Evolutionary conservation across 768 basidiomycete species (phyloP).

Genomic region (Pisolithus tinctorius): DNA sequence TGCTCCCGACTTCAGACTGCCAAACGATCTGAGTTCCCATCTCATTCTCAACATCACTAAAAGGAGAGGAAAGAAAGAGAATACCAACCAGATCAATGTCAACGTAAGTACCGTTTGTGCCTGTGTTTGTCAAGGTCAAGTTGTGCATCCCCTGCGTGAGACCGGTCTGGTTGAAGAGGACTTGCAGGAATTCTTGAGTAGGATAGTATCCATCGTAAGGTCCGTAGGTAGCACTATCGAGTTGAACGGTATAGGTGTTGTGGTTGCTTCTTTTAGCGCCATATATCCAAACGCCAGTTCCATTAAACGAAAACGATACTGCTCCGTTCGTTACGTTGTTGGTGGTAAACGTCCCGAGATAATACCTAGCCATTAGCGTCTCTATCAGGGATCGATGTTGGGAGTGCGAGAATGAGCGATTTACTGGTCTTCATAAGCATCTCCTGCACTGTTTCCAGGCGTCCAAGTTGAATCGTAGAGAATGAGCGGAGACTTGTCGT

Average conservation of each 20-base stretch:
- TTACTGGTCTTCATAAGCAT: slow-evolving; percentile 13
- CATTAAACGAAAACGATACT: slow-evolving; percentile 40
- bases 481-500: slow-evolving; percentile 29
- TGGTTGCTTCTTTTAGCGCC: slow-evolving; percentile 45
- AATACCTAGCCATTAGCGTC: slow-evolving; percentile 24
- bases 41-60: neutral
- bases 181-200: slow-evolving; percentile 31
- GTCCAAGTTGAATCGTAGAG: slow-evolving; percentile 20
- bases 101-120: slow-evolving; percentile 28
- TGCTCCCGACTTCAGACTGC: slow-evolving; percentile 20
- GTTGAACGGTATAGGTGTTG: slow-evolving; percentile 36
- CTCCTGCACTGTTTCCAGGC: slow-evolving; percentile 9
- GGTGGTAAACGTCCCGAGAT: slow-evolving; percentile 32
- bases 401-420: neutral
- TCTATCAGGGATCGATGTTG: neutral
- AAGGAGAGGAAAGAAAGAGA: neutral
- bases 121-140: slow-evolving; percentile 27
- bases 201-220: slow-evolving; percentile 22
- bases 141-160: slow-evolving; percentile 32
- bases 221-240: slow-evolving; percentile 31
- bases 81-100: slow-evolving; percentile 43
- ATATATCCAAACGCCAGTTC: slow-evolving; percentile 42
- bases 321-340: slow-evolving; percentile 30
- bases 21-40: slow-evolving; percentile 15
- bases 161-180: slow-evolving; percentile 31